Conservation (phyloP, 1,284 basidiomycete species). For the Ceraceosorus guamensis region DNA sequence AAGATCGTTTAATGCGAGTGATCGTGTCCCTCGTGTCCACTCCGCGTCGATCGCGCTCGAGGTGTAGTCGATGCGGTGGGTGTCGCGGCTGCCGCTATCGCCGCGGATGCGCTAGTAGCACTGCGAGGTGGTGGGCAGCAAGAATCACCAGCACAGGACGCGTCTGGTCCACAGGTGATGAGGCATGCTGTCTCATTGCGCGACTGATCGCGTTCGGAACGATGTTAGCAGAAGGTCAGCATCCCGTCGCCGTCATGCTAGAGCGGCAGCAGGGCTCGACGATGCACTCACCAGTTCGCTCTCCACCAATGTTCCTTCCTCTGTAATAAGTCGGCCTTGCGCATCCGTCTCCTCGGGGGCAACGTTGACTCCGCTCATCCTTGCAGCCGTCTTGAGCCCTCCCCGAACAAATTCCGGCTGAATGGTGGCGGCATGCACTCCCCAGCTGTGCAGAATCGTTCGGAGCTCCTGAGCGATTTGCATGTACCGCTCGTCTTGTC, state of each 20-base stretch:
- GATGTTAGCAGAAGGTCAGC: not conserved
- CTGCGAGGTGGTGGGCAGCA: constrained; percentile 33
- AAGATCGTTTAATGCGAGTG: not conserved
- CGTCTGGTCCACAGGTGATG: constrained; percentile 36
- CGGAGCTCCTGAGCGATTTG: constrained; percentile 75
- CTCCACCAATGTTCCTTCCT: constrained; percentile 35
- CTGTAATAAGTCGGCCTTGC: constrained; percentile 31
- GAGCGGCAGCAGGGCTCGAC: no score
- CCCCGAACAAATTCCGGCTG: constrained; percentile 46
- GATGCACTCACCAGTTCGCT: constrained; percentile 17
- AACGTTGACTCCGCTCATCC: constrained; percentile 33
- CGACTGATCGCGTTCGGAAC: constrained; percentile 1
- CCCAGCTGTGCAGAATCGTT: constrained; percentile 73
- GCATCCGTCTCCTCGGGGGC: constrained; percentile 22
- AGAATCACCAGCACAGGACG: constrained; percentile 26
- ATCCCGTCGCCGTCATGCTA: not conserved
- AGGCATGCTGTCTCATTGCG: constrained; percentile 36
- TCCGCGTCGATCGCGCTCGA: not conserved
- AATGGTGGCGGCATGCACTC: constrained; percentile 70
- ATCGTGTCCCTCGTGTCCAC: constrained; percentile 2
- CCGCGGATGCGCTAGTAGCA: not conserved
- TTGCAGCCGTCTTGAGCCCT: constrained; percentile 38
- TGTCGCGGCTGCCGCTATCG: not conserved
- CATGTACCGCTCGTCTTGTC: constrained; percentile 70
- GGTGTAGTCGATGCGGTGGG: not conserved